Conservation (phyloP, 441 rosid species). For the Euphorbia schlechtendalii region DNA sequence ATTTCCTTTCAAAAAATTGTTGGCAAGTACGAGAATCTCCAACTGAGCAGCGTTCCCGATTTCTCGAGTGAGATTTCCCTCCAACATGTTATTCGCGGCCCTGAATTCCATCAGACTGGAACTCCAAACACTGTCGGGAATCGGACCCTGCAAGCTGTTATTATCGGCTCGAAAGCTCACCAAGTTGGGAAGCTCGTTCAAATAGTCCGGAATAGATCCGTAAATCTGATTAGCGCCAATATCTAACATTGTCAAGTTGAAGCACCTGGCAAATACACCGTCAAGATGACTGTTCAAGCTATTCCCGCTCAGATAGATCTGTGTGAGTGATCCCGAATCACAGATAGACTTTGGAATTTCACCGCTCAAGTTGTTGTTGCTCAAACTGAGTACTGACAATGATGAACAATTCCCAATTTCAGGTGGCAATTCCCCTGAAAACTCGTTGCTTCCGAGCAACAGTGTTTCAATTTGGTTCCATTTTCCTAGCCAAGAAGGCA, state of each 20-base stretch:
- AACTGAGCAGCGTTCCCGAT: constrained; percentile 54
- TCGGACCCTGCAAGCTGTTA: constrained; percentile 57
- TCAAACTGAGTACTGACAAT: constrained; percentile 48
- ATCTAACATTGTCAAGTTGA: constrained; percentile 52
- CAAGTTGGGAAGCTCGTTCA: constrained; percentile 55
- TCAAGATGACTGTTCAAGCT: constrained; percentile 37
- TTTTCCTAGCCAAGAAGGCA: constrained; percentile 75
- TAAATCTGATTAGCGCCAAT: constrained; percentile 46
- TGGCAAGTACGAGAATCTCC: constrained; percentile 55
- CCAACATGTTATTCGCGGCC: constrained; percentile 58
- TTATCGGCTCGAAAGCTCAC: constrained; percentile 70
- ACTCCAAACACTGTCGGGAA: constrained; percentile 66
- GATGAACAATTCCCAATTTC: constrained; percentile 57
- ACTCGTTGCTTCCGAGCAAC: constrained; percentile 49
- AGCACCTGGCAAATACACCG: constrained; percentile 51
- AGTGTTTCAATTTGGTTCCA: constrained; percentile 62
- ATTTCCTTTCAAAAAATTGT: constrained; percentile 47
- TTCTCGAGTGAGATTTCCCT: constrained; percentile 50
- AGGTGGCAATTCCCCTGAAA: constrained; percentile 50
- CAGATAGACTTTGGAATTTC: constrained; percentile 64
- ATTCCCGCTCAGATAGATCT: constrained; percentile 34
- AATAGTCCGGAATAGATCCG: constrained; percentile 63
- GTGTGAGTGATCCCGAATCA: constrained; percentile 44
- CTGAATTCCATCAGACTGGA: constrained; percentile 75
- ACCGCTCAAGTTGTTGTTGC: constrained; percentile 58